Evolutionary conservation across 805 yeast genomes (phyloP), one percentile per base, ranked within the genome.

Genomic region (Yamadazyma kitorensis): DNA sequence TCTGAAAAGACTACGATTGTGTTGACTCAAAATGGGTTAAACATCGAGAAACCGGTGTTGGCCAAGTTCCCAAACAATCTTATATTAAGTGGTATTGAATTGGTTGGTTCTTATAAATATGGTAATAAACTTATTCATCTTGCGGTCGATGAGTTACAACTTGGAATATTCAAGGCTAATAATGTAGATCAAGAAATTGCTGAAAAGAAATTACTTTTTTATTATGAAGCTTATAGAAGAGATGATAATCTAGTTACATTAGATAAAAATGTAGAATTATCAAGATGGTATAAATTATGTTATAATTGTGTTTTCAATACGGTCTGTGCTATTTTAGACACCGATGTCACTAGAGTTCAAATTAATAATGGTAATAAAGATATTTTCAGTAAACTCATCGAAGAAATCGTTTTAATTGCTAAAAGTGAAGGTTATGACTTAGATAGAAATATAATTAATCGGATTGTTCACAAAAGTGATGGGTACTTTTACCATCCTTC

Each of bases 341-440:
- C 60, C 13, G 72, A 66, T 40, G 59, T 58, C 3, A 48, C 52
- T 26, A 47, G 70, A 33, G 52, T 64, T 28, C 70, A 63, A 36
- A 62, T 64, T 11, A 52, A 46, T 27, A 52, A 51, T 12, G 64
- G 56, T 9, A 60, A 57, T 38, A 52, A 55, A 10, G 36, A 45
- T 0, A 39, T 66, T 13, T 52, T 66, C 29, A 37, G 47, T 14
- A 86, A 86, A 3, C 82, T 85, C 0, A 82, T 82, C 88, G 55
- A 64, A 23, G 94, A 84, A 54, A 68, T 85, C 12, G 54, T 72
- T 14, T 69, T 68, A 3, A 72, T 83, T 39, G 94, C 95, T 8
- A 74, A 72, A 33, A 76, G 85, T 7, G 89, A 81, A 39, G 86
- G 86, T 0, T 70, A 74, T 23, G 65, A 62, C 3, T 49, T 84